phyloP scores from a whole-genome alignment of 2,329 filamentous ascomycete species.

The Pleurostoma richardsiae region DNA sequence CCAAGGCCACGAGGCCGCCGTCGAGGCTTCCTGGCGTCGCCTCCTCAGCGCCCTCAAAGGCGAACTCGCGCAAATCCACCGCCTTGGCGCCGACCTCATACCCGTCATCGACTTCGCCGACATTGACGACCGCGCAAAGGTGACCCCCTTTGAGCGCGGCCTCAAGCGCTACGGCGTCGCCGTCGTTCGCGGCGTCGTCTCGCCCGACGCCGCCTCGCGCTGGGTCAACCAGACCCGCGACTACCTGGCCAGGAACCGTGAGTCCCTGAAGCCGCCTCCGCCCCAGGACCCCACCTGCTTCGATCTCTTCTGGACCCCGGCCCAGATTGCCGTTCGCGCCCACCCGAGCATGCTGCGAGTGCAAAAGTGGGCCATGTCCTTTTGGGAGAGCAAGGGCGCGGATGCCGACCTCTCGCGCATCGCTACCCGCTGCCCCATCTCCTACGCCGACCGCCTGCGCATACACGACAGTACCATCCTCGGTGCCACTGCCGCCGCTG shows the following conservation, averaged over 20 bases:
- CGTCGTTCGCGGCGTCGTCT: slow-evolving; percentile 60
- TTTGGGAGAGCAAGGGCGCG: slow-evolving; percentile 53
- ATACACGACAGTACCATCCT: slow-evolving; percentile 50
- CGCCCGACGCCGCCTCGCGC: slow-evolving; percentile 46
- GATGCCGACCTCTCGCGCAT: slow-evolving; percentile 43
- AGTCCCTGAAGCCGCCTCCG: slow-evolving; percentile 47
- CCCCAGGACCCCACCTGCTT: slow-evolving; percentile 63
- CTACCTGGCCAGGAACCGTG: slow-evolving; percentile 47
- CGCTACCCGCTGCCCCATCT: slow-evolving; percentile 55
- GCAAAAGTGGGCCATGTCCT: slow-evolving; percentile 61
- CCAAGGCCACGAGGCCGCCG: slow-evolving; percentile 46
- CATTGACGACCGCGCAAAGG: slow-evolving; percentile 39
- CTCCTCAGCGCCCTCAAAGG: slow-evolving; percentile 44
- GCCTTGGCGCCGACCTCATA: slow-evolving; percentile 45
- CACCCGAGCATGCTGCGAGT: slow-evolving; percentile 59
- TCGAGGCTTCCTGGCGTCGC: slow-evolving; percentile 50
- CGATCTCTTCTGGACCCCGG: slow-evolving; percentile 70
- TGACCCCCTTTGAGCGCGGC: slow-evolving; percentile 49
- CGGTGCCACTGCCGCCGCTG: slow-evolving; percentile 16
- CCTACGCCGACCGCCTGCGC: slow-evolving; percentile 65
- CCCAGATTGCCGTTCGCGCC: slow-evolving; percentile 62
- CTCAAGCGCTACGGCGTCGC: slow-evolving; percentile 60
- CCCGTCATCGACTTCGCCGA: slow-evolving; percentile 50
- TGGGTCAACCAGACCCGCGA: slow-evolving; percentile 55
- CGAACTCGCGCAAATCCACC: slow-evolving; percentile 48